Conservation (phyloP, 331 rosid genomes). For the Quercus phellos region DNA sequence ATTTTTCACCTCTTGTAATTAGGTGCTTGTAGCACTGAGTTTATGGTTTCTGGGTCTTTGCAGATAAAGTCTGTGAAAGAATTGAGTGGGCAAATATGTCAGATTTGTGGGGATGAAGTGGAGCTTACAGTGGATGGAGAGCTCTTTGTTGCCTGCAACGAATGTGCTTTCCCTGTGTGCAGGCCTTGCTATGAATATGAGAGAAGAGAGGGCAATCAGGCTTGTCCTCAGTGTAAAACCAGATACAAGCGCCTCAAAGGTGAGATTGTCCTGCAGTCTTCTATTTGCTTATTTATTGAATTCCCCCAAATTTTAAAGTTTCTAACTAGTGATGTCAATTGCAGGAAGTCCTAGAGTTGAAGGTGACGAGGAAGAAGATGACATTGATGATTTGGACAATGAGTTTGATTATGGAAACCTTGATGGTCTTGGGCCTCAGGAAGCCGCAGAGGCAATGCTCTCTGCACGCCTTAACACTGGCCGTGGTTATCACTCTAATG, state of each 20-base stretch:
- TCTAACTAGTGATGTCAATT: constrained; percentile 20
- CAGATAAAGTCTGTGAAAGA: constrained; percentile 77
- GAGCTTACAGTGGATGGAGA: constrained; percentile 78
- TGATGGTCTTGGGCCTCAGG: constrained; percentile 37
- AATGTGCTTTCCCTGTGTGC: constrained; percentile 90
- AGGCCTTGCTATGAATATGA: constrained; percentile 86
- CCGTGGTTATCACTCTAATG: constrained; percentile 40
- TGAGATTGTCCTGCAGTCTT: constrained; percentile 25
- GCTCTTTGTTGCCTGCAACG: constrained; percentile 94
- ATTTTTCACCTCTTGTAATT: not conserved
- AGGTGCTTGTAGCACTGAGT: constrained; percentile 2
- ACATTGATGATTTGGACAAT: constrained; percentile 79
- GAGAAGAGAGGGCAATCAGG: constrained; percentile 80
- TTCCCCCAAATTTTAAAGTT: not conserved
- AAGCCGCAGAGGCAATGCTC: constrained; percentile 38
- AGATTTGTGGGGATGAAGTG: constrained; percentile 79
- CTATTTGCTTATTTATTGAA: not conserved
- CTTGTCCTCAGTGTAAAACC: constrained; percentile 94
- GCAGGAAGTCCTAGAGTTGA: constrained; percentile 93
- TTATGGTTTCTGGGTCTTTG: constrained; percentile 13
- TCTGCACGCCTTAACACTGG: constrained; percentile 45
- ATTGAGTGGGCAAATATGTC: constrained; percentile 79
- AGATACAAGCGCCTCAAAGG: constrained; percentile 87
- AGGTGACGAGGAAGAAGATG: constrained; percentile 97
- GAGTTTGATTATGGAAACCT: constrained; percentile 63